Base-by-base conservation (phyloP, 2,329 filamentous ascomycete genomes). In the Ophiocordyceps camponoti-rufipedis region DNA sequence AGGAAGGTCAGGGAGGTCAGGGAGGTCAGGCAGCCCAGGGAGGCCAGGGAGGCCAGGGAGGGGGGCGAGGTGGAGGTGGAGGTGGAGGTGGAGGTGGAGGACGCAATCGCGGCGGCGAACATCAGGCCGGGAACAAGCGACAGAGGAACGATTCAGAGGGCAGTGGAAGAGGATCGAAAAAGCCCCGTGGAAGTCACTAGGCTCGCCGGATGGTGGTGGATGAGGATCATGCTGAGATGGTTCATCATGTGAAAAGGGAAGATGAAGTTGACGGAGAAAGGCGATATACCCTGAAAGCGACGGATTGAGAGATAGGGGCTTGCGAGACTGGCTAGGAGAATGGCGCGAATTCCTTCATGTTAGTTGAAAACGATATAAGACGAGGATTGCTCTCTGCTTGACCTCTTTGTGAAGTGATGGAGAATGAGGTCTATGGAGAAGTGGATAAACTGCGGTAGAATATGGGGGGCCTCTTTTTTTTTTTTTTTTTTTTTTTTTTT, bases 111-210 rank as follows among this genome's bases (percentile, higher is more conserved):
- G 61, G 60, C 10, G 62, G 67, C 43, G 76, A 78, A 47, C 71
- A 75, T 51, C 73, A 75, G 40, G 69, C 71, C 9, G 72, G 74
- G 4, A 72, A 67, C 51, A 78, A 78, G 59, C 65, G 74, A 28
- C 67, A 71, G 13, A 64, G 74, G 45, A 72, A 75, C 43, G 74
- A 78, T 46, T 63, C 61, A 0, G 65, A 68, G 44, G 57, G 29
- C 29, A 12, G 50, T 19, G 63, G 62, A 4, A 64, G 58, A 16
- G 65, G 65, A 18, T 63, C 63, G 4, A 68, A 68, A 55, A 56
- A 66, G 48, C 61, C 63, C 4, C 56, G 65, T 33, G 65, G 65
- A 48, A 61, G 59, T 19, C 62, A 64, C 41, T 65, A 54, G 56
- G 2, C n/a, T 39, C 10, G 35, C 7, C 18, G 35, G n/a, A n/a